Conservation (phyloP, 2,329 filamentous ascomycete species). For the Colletotrichum filicis region DNA sequence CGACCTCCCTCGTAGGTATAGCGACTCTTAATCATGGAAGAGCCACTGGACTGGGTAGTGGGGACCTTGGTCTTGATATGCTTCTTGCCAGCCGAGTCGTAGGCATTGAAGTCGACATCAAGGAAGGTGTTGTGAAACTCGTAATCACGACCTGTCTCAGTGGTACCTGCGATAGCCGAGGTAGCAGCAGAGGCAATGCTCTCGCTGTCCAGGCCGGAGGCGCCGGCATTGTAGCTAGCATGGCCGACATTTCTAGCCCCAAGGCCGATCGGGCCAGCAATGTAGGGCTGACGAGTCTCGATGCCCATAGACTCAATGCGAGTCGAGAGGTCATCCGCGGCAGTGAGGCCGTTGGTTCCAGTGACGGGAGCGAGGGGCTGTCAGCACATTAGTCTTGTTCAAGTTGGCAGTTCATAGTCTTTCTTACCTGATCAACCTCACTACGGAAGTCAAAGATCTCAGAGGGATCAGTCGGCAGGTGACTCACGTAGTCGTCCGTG, state of each 20-base stretch:
- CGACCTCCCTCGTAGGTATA: background rate
- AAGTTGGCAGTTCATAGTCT: background rate
- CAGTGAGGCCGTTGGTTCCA: slow-evolving; percentile 8
- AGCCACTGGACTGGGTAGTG: slow-evolving; percentile 31
- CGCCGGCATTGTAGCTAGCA: background rate
- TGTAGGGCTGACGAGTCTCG: background rate
- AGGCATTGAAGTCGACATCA: slow-evolving; percentile 37
- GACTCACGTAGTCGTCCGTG: background rate
- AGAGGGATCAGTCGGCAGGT: slow-evolving; percentile 17
- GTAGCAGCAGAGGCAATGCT: background rate
- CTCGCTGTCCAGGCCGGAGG: background rate
- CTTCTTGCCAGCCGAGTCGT: slow-evolving; percentile 42
- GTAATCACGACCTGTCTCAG: background rate
- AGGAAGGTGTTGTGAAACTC: background rate
- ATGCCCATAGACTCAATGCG: background rate
- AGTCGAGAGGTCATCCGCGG: background rate
- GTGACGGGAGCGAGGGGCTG: slow-evolving; percentile 30
- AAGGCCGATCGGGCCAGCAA: too few relatives aligned
- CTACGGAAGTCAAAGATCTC: slow-evolving; percentile 20
- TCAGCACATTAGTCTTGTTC: background rate
- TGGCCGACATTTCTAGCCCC: too few relatives aligned
- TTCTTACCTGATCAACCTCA: slow-evolving; percentile 8
- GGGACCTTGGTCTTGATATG: slow-evolving; percentile 39
- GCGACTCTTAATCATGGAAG: background rate
- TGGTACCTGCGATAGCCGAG: background rate